phyloP scores from a whole-genome alignment of 345 rosid species.

The Syzygium jambos region DNA sequence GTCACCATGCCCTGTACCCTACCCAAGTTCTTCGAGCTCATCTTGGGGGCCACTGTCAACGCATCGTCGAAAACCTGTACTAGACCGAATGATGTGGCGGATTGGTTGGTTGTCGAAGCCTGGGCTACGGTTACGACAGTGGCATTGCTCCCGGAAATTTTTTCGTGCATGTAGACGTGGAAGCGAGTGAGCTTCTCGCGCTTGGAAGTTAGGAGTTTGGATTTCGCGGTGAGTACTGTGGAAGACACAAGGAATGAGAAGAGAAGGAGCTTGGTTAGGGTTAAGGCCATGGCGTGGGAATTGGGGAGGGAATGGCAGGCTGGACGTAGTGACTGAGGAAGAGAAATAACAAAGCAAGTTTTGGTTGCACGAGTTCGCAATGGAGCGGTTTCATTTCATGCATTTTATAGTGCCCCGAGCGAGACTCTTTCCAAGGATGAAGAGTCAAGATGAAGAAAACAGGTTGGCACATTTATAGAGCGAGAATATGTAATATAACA shows the following conservation, averaged over 20 bases:
- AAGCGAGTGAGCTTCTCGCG: slow-evolving; percentile 11
- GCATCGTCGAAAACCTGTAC: slow-evolving; percentile 3
- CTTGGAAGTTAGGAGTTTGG: background rate
- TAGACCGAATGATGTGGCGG: background rate
- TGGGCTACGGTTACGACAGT: background rate
- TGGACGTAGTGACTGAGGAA: background rate
- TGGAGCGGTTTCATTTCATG: no score
- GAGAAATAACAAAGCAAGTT: no score
- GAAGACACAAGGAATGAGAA: background rate
- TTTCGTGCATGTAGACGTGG: slow-evolving; percentile 9
- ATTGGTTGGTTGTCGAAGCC: background rate
- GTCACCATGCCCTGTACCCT: background rate
- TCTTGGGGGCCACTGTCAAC: background rate
- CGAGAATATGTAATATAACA: no score
- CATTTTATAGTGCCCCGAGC: no score
- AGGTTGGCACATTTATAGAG: no score
- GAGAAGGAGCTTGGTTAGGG: background rate
- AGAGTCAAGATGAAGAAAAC: no score
- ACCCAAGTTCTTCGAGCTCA: slow-evolving; percentile 1
- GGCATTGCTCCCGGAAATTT: background rate
- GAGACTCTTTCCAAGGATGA: no score
- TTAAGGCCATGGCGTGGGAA: background rate
- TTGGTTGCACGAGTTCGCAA: no score
- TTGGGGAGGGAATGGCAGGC: background rate
- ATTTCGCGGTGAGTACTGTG: background rate